phyloP scores from a whole-genome alignment of 2,329 filamentous ascomycete species.

The Esteya vermicola region DNA sequence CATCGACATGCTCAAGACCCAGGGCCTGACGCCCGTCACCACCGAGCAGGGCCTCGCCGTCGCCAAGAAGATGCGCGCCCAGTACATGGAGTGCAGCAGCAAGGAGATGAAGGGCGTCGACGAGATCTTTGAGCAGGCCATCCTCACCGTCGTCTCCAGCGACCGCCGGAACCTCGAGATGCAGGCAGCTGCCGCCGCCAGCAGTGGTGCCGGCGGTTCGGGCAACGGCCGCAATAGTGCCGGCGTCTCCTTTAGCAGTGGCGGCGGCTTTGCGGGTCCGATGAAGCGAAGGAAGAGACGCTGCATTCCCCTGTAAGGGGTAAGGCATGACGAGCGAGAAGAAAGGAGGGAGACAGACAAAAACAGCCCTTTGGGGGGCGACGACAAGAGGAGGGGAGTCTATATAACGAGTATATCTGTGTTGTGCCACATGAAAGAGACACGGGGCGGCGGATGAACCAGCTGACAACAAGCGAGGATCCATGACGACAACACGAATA shows the following conservation, averaged over 20 bases:
- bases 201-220: slow-evolving; percentile 20
- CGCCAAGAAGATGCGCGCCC: slow-evolving; percentile 82
- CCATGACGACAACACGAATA: not conserved
- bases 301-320: slow-evolving; percentile 59
- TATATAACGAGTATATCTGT: too few species aligned
- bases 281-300: slow-evolving; percentile 71
- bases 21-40: slow-evolving; percentile 90
- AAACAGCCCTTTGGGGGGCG: too few species aligned
- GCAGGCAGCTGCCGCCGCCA: slow-evolving; percentile 23
- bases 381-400: too few species aligned
- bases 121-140: slow-evolving; percentile 87
- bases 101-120: slow-evolving; percentile 95
- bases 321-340: not conserved
- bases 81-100: slow-evolving; percentile 97
- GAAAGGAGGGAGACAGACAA: not conserved
- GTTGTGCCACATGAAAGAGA: too few species aligned
- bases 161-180: slow-evolving; percentile 51
- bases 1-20: slow-evolving; percentile 96
- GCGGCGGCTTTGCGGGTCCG: slow-evolving; percentile 8
- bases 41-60: slow-evolving; percentile 78
- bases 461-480: too few species aligned
- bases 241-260: slow-evolving; percentile 15
- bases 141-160: slow-evolving; percentile 77
- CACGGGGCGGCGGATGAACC: too few species aligned
- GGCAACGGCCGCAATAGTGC: slow-evolving; percentile 19